Evolutionary conservation across 1,284 basidiomycete species (phyloP).

Genomic region (Termitomyces sp.): DNA sequence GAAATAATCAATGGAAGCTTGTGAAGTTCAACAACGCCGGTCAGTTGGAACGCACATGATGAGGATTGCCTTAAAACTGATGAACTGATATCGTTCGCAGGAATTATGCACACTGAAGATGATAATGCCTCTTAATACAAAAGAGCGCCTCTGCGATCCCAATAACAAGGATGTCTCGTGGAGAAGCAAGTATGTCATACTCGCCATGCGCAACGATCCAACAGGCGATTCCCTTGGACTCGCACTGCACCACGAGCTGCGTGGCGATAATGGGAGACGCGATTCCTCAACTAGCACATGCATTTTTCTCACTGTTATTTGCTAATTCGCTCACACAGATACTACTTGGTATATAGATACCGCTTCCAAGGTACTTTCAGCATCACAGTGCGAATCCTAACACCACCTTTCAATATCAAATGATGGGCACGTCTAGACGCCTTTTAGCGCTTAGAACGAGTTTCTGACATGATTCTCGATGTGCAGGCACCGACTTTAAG

Average conservation of each 20-base stretch:
- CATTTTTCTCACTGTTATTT: constrained; percentile 25
- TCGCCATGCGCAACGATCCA: constrained; percentile 91
- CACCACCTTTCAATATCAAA: too few species aligned
- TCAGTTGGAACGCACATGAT: constrained; percentile 15
- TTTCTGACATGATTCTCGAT: constrained; percentile 7
- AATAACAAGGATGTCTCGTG: constrained; percentile 99
- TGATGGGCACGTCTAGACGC: constrained; percentile 54
- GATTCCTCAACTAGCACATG: constrained; percentile 93
- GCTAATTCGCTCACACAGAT: constrained; percentile 5
- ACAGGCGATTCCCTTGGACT: constrained; percentile 78
- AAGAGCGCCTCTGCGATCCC: constrained; percentile 94
- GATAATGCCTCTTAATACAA: constrained; percentile 92
- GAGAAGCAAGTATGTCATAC: constrained; percentile 95
- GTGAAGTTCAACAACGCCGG: constrained; percentile 86
- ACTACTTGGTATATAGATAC: constrained; percentile 52
- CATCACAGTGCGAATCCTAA: neutral
- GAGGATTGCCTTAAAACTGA: neutral
- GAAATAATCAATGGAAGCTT: neutral
- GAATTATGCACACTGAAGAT: constrained; percentile 94
- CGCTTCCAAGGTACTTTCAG: constrained; percentile 64
- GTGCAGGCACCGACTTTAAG: constrained; percentile 81
- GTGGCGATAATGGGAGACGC: constrained; percentile 92
- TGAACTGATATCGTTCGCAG: constrained; percentile 27
- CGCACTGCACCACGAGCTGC: constrained; percentile 85
- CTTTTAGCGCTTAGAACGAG: neutral